phyloP scores from a whole-genome alignment of 2,329 filamentous ascomycete genomes.

The Diaporthe vexans region DNA sequence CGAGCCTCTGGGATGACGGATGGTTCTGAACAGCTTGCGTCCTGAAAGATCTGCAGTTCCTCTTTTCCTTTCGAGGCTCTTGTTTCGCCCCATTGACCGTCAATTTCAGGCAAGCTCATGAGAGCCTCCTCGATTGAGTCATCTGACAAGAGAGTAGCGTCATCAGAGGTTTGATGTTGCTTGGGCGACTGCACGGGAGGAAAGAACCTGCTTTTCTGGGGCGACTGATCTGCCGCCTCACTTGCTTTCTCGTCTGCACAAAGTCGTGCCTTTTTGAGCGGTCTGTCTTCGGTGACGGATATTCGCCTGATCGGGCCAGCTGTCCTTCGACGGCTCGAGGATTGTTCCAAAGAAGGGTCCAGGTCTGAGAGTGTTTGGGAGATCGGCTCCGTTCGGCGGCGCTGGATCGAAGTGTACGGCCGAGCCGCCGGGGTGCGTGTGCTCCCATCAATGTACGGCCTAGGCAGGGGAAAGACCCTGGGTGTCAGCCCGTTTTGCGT shows the following conservation, averaged over 20 bases:
- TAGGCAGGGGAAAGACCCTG: constrained; percentile 70
- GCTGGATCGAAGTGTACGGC: constrained; percentile 56
- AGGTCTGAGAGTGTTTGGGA: constrained; percentile 55
- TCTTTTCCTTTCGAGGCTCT: constrained; percentile 55
- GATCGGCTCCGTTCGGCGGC: constrained; percentile 68
- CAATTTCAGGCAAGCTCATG: constrained; percentile 64
- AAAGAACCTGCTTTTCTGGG: constrained; percentile 70
- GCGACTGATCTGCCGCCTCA: constrained; percentile 50
- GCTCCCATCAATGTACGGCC: constrained; percentile 66
- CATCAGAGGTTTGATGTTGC: constrained; percentile 54
- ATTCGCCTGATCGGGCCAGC: constrained; percentile 45
- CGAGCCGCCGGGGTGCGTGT: constrained; percentile 44
- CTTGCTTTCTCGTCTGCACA: constrained; percentile 58
- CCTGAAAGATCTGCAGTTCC: constrained; percentile 62
- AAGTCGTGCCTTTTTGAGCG: constrained; percentile 70
- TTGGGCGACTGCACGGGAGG: constrained; percentile 48
- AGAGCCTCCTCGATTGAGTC: constrained; percentile 71
- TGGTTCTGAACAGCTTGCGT: constrained; percentile 41
- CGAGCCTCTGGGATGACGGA: background rate
- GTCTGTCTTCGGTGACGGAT: constrained; percentile 50
- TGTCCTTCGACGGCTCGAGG: constrained; percentile 46
- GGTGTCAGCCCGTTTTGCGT: constrained; percentile 65
- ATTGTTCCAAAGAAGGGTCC: constrained; percentile 33
- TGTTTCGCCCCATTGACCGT: constrained; percentile 58
- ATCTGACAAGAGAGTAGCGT: constrained; percentile 64